A percentile compares a stretch with the other conserved stretches of the same genome.
Conservation (phyloP, 495 filamentous ascomycete genomes). For the Platismatia glauca region DNA sequence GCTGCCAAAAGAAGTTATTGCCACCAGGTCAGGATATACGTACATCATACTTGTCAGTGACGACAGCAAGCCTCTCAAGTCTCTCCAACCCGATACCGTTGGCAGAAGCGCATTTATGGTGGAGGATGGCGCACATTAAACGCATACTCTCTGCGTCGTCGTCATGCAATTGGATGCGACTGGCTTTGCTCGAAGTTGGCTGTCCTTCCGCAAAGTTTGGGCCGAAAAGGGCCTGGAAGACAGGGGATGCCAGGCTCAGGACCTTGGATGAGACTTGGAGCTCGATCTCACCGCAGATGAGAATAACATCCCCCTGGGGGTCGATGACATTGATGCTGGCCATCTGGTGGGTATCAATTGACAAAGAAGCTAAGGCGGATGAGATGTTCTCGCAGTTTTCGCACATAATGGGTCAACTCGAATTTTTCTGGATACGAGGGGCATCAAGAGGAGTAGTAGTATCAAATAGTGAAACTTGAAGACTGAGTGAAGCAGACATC, state of each 20-base stretch:
- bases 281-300: not conserved
- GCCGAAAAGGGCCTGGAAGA: slow-evolving; percentile 21
- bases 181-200: not conserved
- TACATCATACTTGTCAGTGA: slow-evolving; percentile 5
- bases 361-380: not conserved
- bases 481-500: not conserved
- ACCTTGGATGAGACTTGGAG: slow-evolving; percentile 13
- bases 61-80: slow-evolving; percentile 3
- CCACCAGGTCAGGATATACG: not conserved
- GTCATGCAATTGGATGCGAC: not conserved
- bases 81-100: not conserved
- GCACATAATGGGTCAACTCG: not conserved
- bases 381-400: not conserved
- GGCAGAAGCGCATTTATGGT: not conserved
- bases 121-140: slow-evolving; percentile 5
- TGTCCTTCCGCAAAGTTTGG: slow-evolving; percentile 21
- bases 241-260: slow-evolving; percentile 10
- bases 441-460: not conserved
- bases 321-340: slow-evolving; percentile 4
- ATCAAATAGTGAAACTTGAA: not conserved
- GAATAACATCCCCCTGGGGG: slow-evolving; percentile 5
- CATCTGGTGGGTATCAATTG: not conserved
- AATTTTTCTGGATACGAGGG: not conserved
- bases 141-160: slow-evolving; percentile 3
- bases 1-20: not conserved